A percentile compares a stretch with the other conserved stretches of the same genome.
Conservation (phyloP, 306 rosid species). For the Lathyrus sativus region DNA sequence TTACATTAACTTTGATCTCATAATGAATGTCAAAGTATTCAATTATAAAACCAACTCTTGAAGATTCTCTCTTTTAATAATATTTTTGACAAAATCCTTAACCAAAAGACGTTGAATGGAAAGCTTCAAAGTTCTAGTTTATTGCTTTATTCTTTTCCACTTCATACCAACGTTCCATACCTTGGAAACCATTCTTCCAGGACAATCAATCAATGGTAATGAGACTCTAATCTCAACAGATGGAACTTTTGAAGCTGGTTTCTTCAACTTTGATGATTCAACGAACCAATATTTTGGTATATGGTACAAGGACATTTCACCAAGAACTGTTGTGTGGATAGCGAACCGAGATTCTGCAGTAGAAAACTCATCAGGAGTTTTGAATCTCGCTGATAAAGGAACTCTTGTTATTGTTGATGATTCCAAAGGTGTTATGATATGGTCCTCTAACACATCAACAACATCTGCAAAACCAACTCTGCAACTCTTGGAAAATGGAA, state of each 20-base stretch:
- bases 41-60: neutral
- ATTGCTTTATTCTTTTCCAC: constrained; percentile 15
- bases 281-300: constrained; percentile 37
- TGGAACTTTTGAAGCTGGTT: constrained; percentile 37
- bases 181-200: constrained; percentile 27
- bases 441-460: constrained; percentile 37
- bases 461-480: constrained; percentile 30
- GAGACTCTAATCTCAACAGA: constrained; percentile 34
- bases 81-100: neutral
- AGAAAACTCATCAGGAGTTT: constrained; percentile 32
- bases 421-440: constrained; percentile 8
- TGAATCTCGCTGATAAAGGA: constrained; percentile 36
- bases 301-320: constrained; percentile 38
- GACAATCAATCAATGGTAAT: constrained; percentile 27
- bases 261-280: constrained; percentile 37
- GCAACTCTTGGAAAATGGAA: constrained; percentile 45
- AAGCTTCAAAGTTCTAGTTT: constrained; percentile 31
- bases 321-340: constrained; percentile 40
- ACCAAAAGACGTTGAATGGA: constrained; percentile 37
- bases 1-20: no score
- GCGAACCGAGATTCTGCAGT: constrained; percentile 42
- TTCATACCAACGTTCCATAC: constrained; percentile 29
- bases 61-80: neutral
- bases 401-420: constrained; percentile 25
- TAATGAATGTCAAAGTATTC: no score